Conservation (phyloP, 2,329 filamentous ascomycete species). For the Chrysoporthe cubensis region DNA sequence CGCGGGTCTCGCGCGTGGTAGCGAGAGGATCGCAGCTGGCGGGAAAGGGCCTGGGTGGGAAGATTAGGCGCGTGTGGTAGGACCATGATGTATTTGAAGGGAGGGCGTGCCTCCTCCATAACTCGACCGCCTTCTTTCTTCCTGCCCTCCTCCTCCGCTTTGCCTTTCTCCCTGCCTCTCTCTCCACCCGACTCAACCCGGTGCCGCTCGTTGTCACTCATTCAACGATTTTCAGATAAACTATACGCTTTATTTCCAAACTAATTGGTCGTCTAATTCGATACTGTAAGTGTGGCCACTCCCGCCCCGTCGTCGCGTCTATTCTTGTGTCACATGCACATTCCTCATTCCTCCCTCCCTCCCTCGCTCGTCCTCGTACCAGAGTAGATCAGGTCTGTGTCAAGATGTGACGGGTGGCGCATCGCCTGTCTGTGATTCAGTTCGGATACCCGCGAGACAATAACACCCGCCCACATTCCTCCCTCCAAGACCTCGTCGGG, state of each 20-base stretch:
- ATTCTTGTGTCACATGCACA: constrained; percentile 9
- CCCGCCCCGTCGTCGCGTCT: constrained; percentile 1
- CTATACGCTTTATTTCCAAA: background rate
- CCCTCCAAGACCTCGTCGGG: background rate
- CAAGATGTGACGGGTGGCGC: constrained; percentile 4
- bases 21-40: background rate
- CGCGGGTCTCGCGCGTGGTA: background rate
- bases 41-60: background rate
- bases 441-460: background rate
- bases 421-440: background rate
- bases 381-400: background rate
- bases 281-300: constrained; percentile 17
- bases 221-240: background rate
- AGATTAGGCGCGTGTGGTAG: background rate
- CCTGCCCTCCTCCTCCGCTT: constrained; percentile 1
- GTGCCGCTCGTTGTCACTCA: constrained; percentile 23
- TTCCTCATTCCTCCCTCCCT: constrained; percentile 4
- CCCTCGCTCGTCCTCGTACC: background rate
- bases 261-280: constrained; percentile 5
- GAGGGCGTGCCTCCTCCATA: constrained; percentile 6
- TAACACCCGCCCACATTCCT: background rate
- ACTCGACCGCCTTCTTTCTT: background rate
- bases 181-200: constrained; percentile 6
- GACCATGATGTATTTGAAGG: constrained; percentile 23
- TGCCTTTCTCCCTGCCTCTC: background rate